Percentiles rank a stretch among this genome's conserved stretches.
Conservation (phyloP, 805 yeast species). For the Candida boidinii region DNA sequence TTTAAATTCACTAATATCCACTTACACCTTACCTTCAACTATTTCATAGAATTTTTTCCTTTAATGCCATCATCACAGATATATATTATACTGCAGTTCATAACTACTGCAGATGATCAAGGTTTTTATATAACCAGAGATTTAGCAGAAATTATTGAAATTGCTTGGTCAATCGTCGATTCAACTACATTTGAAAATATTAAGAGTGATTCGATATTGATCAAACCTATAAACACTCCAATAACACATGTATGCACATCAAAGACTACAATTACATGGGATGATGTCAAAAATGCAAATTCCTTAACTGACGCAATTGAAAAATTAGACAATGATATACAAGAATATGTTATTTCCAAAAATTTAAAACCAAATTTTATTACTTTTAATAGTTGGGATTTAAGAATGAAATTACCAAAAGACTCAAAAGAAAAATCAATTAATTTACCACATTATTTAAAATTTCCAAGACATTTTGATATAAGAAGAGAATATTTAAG, state of each 20-base stretch:
- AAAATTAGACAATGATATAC: conserved; percentile 42
- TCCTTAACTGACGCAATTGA: conserved; percentile 56
- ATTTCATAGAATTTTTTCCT: no score
- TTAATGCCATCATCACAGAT: no score
- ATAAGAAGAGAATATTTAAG: conserved; percentile 62
- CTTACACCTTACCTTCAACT: no score
- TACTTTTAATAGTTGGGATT: conserved; percentile 55
- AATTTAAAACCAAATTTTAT: conserved; percentile 55
- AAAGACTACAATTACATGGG: conserved; percentile 50
- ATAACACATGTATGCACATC: conserved; percentile 50
- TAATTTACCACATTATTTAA: conserved; percentile 64
- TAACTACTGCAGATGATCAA: conserved; percentile 62
- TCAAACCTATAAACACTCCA: conserved; percentile 59
- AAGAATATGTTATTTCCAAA: conserved; percentile 30
- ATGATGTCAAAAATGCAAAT: conserved; percentile 47
- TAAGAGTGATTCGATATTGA: conserved; percentile 36
- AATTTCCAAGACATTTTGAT: conserved; percentile 71
- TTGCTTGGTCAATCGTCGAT: conserved; percentile 61
- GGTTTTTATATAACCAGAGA: conserved; percentile 53
- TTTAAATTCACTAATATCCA: no score
- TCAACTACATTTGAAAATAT: conserved; percentile 37
- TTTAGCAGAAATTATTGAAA: conserved; percentile 55
- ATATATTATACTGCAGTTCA: conserved; percentile 52
- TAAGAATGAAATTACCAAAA: conserved; percentile 69
- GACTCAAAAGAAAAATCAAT: conserved; percentile 75